phyloP scores from a whole-genome alignment of 2,329 filamentous ascomycete species.

The Elsinoe arachidis region DNA sequence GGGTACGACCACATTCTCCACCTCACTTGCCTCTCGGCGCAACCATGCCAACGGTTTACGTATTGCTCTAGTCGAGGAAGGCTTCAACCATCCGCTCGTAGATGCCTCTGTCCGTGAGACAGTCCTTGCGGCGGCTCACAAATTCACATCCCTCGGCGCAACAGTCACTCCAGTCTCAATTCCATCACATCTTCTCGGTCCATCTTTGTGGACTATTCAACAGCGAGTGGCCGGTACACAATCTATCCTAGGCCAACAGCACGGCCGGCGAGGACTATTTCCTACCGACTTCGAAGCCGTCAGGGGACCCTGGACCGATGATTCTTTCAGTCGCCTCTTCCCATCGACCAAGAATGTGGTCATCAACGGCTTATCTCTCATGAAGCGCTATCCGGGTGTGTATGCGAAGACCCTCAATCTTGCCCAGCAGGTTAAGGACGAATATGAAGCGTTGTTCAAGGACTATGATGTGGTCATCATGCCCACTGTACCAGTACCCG shows the following conservation, averaged over 20 bases:
- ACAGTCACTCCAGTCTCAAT: slow-evolving; percentile 43
- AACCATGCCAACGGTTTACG: slow-evolving; percentile 29
- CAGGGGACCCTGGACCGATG: neutral
- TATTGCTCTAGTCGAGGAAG: slow-evolving; percentile 39
- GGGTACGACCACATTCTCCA: slow-evolving; percentile 27
- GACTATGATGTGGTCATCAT: slow-evolving; percentile 40
- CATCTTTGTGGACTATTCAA: slow-evolving; percentile 42
- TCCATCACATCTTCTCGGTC: slow-evolving; percentile 40
- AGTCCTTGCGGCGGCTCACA: slow-evolving; percentile 36
- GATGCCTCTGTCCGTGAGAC: slow-evolving; percentile 32
- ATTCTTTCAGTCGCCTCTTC: slow-evolving; percentile 24
- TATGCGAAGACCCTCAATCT: slow-evolving; percentile 45
- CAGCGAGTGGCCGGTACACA: slow-evolving; percentile 36
- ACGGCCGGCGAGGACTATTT: slow-evolving; percentile 41
- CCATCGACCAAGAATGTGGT: slow-evolving; percentile 48
- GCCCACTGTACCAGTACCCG: slow-evolving; percentile 39
- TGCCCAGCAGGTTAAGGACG: slow-evolving; percentile 38
- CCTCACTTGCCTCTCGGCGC: neutral
- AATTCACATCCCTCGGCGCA: slow-evolving; percentile 41
- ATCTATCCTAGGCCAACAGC: slow-evolving; percentile 32
- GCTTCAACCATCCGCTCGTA: slow-evolving; percentile 23
- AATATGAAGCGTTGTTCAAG: slow-evolving; percentile 36
- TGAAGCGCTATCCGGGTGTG: slow-evolving; percentile 37
- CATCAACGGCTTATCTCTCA: slow-evolving; percentile 43
- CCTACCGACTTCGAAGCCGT: slow-evolving; percentile 45